Evolutionary conservation across 2,329 filamentous ascomycete species (phyloP).

Genomic region (Fusarium sp.): DNA sequence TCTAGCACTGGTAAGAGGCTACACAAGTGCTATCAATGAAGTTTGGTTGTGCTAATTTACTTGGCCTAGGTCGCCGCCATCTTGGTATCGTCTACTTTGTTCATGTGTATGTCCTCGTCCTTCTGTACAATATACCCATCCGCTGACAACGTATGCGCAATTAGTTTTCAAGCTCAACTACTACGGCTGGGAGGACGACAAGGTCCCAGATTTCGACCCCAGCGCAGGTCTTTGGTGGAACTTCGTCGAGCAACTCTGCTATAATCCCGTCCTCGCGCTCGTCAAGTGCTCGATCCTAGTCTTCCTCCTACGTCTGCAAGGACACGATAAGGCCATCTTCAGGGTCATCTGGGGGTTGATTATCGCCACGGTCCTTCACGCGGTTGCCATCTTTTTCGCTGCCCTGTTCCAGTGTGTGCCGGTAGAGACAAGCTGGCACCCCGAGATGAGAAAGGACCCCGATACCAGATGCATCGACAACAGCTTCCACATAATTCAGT

Average conservation of each 20-base stretch:
- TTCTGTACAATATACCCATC: background rate
- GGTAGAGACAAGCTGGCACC: slow-evolving; percentile 50
- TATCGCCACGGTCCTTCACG: slow-evolving; percentile 45
- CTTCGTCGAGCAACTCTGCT: slow-evolving; percentile 55
- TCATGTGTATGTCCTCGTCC: slow-evolving; percentile 23
- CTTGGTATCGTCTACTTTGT: slow-evolving; percentile 28
- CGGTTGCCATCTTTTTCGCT: slow-evolving; percentile 52
- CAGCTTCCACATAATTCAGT: slow-evolving; percentile 49
- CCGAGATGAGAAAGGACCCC: slow-evolving; percentile 26
- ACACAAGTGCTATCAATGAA: background rate
- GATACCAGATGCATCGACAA: slow-evolving; percentile 50
- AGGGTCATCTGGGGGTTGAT: slow-evolving; percentile 30
- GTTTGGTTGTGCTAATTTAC: background rate
- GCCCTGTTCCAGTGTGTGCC: slow-evolving; percentile 56
- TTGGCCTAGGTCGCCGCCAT: slow-evolving; percentile 21
- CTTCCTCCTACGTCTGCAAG: slow-evolving; percentile 57
- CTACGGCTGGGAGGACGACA: slow-evolving; percentile 43
- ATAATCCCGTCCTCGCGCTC: slow-evolving; percentile 59
- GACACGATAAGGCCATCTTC: slow-evolving; percentile 47
- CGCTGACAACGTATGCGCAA: background rate
- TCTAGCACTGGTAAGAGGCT: background rate
- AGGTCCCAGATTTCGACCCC: slow-evolving; percentile 37
- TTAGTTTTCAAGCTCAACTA: slow-evolving; percentile 50
- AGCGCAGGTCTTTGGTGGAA: slow-evolving; percentile 48
- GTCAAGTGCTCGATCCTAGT: slow-evolving; percentile 59